These are phyloP conservation scores for Flaveria bidentis DNA, from an alignment of 129 eudicot genomes.

Conservation along the genomic window DNA sequence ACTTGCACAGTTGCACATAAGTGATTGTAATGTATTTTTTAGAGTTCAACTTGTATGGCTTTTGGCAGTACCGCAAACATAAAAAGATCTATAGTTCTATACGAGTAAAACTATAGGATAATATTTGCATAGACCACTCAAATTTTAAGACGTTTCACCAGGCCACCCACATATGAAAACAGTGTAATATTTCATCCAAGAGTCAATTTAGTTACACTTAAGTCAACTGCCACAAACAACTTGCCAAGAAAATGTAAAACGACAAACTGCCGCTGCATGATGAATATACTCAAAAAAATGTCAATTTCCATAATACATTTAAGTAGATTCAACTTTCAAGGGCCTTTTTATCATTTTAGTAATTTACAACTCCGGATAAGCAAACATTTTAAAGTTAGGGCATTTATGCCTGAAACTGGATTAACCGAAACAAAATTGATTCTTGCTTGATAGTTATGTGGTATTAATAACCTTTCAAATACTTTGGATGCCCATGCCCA, in stretches of 20 bases:
- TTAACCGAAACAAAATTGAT: conserved; percentile 1
- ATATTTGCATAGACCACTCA: background rate
- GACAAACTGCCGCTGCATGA: background rate
- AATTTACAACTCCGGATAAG: background rate
- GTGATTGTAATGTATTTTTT: no score
- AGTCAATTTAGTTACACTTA: background rate
- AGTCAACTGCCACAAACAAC: background rate
- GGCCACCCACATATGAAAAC: background rate
- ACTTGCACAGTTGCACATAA: no score
- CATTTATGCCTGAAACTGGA: background rate
- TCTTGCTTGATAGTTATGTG: background rate
- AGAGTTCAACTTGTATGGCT: no score
- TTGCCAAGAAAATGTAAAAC: background rate
- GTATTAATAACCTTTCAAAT: background rate
- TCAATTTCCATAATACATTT: background rate
- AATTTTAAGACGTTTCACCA: background rate
- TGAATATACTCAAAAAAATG: background rate
- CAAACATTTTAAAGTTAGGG: background rate
- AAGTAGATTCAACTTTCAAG: background rate
- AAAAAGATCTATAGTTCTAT: background rate
- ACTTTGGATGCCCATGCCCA: background rate
- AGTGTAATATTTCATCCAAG: background rate
- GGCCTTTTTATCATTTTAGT: background rate
- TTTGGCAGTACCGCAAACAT: no score
- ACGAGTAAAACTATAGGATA: background rate